phyloP scores from a whole-genome alignment of 257 asterid genomes.

The Fraxinus pennsylvanica region DNA sequence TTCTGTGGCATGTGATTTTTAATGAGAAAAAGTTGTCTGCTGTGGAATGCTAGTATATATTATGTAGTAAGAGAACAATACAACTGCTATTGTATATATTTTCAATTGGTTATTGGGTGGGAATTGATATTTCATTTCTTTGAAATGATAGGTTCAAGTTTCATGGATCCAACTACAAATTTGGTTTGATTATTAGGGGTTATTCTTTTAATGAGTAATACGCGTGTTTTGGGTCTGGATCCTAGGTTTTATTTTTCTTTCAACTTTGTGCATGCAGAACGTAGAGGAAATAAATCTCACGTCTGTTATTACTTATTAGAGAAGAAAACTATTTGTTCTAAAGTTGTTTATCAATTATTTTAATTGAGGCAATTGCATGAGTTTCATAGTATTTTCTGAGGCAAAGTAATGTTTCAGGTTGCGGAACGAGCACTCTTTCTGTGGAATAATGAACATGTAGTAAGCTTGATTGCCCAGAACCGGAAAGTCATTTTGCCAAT shows the following conservation, averaged over 20 bases:
- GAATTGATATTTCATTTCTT: neutral
- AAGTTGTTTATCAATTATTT: constrained; percentile 4
- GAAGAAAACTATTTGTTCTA: constrained; percentile 8
- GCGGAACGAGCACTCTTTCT: constrained; percentile 76
- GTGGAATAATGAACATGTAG: constrained; percentile 76
- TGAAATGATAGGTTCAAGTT: neutral
- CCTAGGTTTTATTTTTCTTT: neutral
- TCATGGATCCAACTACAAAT: neutral
- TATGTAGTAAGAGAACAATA: neutral
- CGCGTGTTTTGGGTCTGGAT: neutral
- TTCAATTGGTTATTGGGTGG: neutral
- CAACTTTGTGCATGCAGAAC: neutral
- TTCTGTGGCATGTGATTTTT: neutral
- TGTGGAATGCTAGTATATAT: neutral
- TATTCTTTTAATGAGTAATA: neutral
- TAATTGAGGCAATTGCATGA: neutral
- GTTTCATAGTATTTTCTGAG: constrained; percentile 9
- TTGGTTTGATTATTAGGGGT: neutral
- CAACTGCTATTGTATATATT: neutral
- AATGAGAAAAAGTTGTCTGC: neutral
- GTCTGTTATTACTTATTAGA: neutral
- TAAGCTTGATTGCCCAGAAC: constrained; percentile 66
- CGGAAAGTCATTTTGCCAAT: constrained; percentile 65
- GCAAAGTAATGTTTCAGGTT: constrained; percentile 52
- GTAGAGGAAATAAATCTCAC: neutral